phyloP scores from a whole-genome alignment of 306 rosid species.

The Gastrolobium bilobum region DNA sequence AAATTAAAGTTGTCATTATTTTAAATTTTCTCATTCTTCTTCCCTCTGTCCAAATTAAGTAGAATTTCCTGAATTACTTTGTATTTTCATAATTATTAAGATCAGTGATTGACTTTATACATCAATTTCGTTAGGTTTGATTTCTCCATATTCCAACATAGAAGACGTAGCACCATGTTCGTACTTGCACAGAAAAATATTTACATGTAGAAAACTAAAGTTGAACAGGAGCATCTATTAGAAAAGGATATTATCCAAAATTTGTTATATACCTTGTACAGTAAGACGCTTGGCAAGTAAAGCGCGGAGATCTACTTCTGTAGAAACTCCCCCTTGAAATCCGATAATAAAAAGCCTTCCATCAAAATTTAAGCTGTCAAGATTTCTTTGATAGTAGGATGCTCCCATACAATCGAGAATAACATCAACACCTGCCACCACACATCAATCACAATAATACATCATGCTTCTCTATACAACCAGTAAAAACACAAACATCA shows the following conservation, averaged over 20 bases:
- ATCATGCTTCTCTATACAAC: neutral
- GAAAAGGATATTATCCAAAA: constrained; percentile 13
- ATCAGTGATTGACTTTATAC: neutral
- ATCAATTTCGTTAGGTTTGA: neutral
- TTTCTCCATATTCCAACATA: constrained; percentile 25
- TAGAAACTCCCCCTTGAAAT: constrained; percentile 65
- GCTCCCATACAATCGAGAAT: constrained; percentile 94
- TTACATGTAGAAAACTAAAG: constrained; percentile 36
- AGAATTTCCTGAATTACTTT: neutral
- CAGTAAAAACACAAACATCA: constrained; percentile 32
- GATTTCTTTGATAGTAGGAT: constrained; percentile 70
- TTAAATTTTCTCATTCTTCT: neutral
- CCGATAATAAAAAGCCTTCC: constrained; percentile 95
- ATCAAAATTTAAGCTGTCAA: constrained; percentile 83
- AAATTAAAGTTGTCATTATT: neutral
- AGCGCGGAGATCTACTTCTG: constrained; percentile 69
- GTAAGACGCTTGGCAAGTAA: constrained; percentile 84
- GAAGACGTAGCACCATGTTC: neutral
- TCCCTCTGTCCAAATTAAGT: constrained; percentile 1
- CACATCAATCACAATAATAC: constrained; percentile 15
- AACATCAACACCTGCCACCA: constrained; percentile 88
- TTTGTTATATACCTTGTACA: constrained; percentile 72
- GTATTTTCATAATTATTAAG: constrained; percentile 1
- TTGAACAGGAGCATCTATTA: constrained; percentile 1
- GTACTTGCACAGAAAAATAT: neutral